Conservation (phyloP, 257 asterid genomes). For the Gynochthodes officinalis region DNA sequence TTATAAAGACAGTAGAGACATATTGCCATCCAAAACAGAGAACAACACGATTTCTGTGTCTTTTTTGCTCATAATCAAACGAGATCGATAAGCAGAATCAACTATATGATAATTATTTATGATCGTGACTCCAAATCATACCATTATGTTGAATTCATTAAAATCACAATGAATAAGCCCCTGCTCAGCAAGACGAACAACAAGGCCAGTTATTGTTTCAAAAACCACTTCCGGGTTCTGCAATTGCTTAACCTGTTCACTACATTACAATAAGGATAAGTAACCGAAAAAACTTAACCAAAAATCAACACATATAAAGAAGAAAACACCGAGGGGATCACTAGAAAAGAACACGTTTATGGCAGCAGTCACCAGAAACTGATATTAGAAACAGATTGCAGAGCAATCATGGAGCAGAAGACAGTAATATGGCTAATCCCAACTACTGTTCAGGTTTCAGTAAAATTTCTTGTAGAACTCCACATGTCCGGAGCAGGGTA, state of each 20-base stretch:
- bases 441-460: too few species aligned
- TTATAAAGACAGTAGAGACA: neutral
- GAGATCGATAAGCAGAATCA: neutral
- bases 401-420: neutral
- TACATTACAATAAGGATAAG: constrained; percentile 15
- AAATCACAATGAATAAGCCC: constrained; percentile 98
- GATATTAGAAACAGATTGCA: neutral
- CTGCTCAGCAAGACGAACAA: constrained; percentile 90
- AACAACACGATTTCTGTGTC: neutral
- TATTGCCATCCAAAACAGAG: neutral
- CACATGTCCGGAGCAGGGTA: neutral
- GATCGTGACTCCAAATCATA: constrained; percentile 27
- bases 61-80: neutral
- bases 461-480: neutral
- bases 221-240: constrained; percentile 72
- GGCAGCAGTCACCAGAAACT: neutral
- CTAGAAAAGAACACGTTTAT: neutral
- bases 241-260: constrained; percentile 92
- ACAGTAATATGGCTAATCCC: neutral
- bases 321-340: neutral
- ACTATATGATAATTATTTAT: neutral
- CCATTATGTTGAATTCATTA: constrained; percentile 95
- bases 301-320: neutral
- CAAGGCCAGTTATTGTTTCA: constrained; percentile 72
- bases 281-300: neutral